Base-by-base conservation (phyloP, 805 yeast genomes). In the Candida parachauliodes region DNA sequence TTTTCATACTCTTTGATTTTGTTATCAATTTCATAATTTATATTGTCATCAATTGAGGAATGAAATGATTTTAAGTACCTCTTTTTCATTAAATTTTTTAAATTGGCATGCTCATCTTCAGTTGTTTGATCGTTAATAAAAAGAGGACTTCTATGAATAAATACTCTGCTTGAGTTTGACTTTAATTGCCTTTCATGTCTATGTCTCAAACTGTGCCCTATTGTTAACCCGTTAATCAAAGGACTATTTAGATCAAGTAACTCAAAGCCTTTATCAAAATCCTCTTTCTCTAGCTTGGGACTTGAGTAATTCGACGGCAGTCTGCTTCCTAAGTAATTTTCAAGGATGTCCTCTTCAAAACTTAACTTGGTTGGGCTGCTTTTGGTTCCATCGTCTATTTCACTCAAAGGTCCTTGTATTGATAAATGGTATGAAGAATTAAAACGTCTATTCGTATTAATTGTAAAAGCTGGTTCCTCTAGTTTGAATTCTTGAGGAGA, bases 291-390 rank as follows among this genome's bases (percentile, higher is more conserved):
- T 8, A 25, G 22, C 3, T 17, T 27, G 14, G 15, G 8, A 19
- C 24, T 25, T 8, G 37, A 34, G 9, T 10, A 4, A 5, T 17
- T 15, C 5, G 37, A 34, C 5, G 60, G 50, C 45, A 52, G 51
- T 19, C 47, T 43, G 27, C 54, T 54, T 21, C 52, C 59, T 27
- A 62, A 38, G 40, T 62, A 62, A 36, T 52, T 55, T 29, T 62
- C 67, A 8, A 61, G 46, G 5, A 58, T 51, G 37, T 58, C 89
- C 15, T 58, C 57, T 22, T 45, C 47, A 14, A 21, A 27, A 18
- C 44, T 46, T n/a, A 31, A 47, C 30, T 23, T 42, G 23, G 30
- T 23, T 18, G 25, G 36, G 19, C 29, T 30, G 8, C 47, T 50
- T 15, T 36, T 36, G 16, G 4, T 8, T 6, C 41, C 23, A 4